Evolutionary conservation across 1,284 basidiomycete species (phyloP).

Genomic region (Lignosus rhinocerotis): DNA sequence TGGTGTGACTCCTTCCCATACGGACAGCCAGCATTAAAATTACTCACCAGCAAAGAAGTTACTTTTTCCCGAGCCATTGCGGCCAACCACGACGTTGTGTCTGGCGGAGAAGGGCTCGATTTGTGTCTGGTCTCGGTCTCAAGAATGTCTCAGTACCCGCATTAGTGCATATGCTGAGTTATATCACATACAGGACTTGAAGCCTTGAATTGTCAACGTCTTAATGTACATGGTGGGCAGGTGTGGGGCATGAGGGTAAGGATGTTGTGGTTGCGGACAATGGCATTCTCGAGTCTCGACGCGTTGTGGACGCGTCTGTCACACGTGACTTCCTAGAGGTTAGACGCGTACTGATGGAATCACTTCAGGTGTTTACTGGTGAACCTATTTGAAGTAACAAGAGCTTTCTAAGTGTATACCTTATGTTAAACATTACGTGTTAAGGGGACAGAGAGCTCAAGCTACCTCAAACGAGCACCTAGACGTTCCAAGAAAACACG

Average conservation of each 20-base stretch:
- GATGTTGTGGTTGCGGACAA: background rate
- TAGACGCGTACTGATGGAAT: no score
- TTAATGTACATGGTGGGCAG: constrained; percentile 74
- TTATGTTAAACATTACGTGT: no score
- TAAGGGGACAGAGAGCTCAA: no score
- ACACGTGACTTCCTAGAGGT: background rate
- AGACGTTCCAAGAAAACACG: background rate
- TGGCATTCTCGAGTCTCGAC: background rate
- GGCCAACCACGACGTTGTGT: constrained; percentile 92
- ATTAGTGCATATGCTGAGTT: background rate
- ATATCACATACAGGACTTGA: constrained; percentile 84
- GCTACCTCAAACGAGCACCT: no score
- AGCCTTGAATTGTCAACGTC: constrained; percentile 92
- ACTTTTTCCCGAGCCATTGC: constrained; percentile 95
- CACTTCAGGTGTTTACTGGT: no score
- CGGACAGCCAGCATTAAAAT: background rate
- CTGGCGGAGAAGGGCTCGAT: constrained; percentile 82
- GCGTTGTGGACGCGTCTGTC: background rate
- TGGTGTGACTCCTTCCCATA: background rate
- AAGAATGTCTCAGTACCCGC: background rate
- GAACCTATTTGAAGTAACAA: no score
- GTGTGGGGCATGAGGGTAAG: background rate
- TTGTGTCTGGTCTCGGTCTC: constrained; percentile 80
- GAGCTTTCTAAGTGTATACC: no score
- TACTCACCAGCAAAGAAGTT: constrained; percentile 90